These are phyloP conservation scores for Populus simonii DNA, from an alignment of 345 rosid species.

Conservation along the genomic window DNA sequence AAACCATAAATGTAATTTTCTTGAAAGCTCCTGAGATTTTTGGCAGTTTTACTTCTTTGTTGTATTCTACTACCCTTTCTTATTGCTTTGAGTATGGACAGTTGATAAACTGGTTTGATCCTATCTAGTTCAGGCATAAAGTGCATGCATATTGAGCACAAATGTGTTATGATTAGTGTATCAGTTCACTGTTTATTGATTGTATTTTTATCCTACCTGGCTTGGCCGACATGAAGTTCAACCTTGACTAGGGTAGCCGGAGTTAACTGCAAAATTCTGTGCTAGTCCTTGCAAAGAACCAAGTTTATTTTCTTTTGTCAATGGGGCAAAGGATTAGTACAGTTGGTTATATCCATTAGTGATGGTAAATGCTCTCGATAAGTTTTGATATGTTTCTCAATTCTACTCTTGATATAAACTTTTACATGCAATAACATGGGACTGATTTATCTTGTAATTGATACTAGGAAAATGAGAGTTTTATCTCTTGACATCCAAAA, in stretches of 20 bases:
- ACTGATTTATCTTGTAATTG: background rate
- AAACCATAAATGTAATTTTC: background rate
- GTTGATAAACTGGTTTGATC: background rate
- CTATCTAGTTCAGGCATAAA: background rate
- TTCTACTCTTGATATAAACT: background rate
- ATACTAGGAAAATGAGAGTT: background rate
- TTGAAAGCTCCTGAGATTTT: background rate
- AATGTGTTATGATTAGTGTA: background rate
- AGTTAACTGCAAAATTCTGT: background rate
- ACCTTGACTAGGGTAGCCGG: background rate
- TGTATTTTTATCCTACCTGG: background rate
- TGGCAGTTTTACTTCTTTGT: background rate
- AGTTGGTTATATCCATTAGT: background rate
- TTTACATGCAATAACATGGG: background rate
- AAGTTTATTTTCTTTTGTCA: background rate
- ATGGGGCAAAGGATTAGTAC: background rate
- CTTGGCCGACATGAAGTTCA: background rate
- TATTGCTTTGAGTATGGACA: background rate
- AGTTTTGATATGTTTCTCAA: background rate
- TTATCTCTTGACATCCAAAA: background rate
- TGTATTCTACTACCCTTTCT: background rate
- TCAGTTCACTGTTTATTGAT: background rate
- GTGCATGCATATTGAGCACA: background rate
- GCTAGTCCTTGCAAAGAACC: background rate
- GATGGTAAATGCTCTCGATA: background rate